Evolutionary conservation across 176 grass and related monocot species (phyloP), one percentile per base, ranked within the genome.

Genomic region (Zoysia pacifica): DNA sequence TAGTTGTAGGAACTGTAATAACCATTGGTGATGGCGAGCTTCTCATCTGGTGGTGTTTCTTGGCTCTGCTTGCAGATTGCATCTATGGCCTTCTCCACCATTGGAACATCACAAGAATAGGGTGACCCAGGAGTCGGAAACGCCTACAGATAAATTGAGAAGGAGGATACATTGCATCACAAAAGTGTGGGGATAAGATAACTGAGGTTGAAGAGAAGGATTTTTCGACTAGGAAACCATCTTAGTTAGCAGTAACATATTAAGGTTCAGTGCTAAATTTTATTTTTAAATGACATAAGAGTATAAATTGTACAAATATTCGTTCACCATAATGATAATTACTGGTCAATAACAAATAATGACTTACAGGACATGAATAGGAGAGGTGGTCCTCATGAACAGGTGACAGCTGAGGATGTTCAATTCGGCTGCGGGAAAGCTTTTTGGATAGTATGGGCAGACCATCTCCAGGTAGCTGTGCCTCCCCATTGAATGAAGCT

Each of bases 11-110:
- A 37, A 11, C 51, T 36, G 52, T 74, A 69, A 36, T 79, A 85
- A 98, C 96, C 96, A 89, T 94, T 93, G 53, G 92, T 81, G 37
- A 93, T 51, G 75, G 90, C 86, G n/a, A 89, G 46, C 50, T 98
- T 94, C 67, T 94, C 90, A 40, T 94, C 72, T 19, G 78, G 50
- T 39, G 76, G 50, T 39, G 76, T 69, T 62, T 89, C 87, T 56
- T 88, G 82, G 76, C 62, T 89, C 87, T 28, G 28, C 28, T 88
- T 85, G 78, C 80, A 91, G 19, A 85, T 81, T 37, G 87, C 81
- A 70, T 94, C 86, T 58, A 98, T 81, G 47, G 66, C 86, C 86
- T 98, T 94, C 68, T 98, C 96, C 48, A 94, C 66, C 88, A 94
- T 93, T 43, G 88, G 95, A 79, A 98, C 86, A 82, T 93, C 86